Conservation (phyloP, 345 rosid species). For the Cardiospermum halicacabum region DNA sequence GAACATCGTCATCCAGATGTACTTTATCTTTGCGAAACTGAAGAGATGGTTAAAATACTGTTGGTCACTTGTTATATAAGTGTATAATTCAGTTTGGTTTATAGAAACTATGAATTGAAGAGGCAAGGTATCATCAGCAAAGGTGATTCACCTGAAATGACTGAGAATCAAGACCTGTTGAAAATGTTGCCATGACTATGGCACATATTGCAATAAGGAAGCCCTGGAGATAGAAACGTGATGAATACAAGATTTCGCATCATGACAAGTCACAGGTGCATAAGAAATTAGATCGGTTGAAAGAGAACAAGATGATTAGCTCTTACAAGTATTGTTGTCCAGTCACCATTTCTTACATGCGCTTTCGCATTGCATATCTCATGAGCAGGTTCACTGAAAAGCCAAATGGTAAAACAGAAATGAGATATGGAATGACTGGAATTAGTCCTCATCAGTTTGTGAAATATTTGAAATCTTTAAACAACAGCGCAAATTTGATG, state of each 20-base stretch:
- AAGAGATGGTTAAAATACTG: slow-evolving; percentile 10
- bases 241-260: not conserved
- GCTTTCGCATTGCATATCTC: slow-evolving; percentile 46
- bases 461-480: not conserved
- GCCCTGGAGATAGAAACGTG: slow-evolving; percentile 36
- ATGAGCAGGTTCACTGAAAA: slow-evolving; percentile 67
- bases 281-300: not conserved
- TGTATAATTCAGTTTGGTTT: not conserved
- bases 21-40: slow-evolving; percentile 63
- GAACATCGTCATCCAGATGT: slow-evolving; percentile 56
- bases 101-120: not conserved
- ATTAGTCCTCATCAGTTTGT: not conserved
- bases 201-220: slow-evolving; percentile 78
- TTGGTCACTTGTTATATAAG: not conserved
- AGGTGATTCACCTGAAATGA: slow-evolving; percentile 58
- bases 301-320: not conserved
- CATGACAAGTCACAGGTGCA: not conserved
- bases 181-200: slow-evolving; percentile 84
- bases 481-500: not conserved
- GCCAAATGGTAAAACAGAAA: slow-evolving; percentile 9
- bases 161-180: slow-evolving; percentile 86
- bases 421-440: not conserved
- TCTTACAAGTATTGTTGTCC: slow-evolving; percentile 72
- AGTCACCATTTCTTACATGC: slow-evolving; percentile 43
- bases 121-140: not conserved